Evolutionary conservation across 2,329 filamentous ascomycete genomes (phyloP), one percentile per base, ranked within the genome.

Genomic region (Aphanocladium album): DNA sequence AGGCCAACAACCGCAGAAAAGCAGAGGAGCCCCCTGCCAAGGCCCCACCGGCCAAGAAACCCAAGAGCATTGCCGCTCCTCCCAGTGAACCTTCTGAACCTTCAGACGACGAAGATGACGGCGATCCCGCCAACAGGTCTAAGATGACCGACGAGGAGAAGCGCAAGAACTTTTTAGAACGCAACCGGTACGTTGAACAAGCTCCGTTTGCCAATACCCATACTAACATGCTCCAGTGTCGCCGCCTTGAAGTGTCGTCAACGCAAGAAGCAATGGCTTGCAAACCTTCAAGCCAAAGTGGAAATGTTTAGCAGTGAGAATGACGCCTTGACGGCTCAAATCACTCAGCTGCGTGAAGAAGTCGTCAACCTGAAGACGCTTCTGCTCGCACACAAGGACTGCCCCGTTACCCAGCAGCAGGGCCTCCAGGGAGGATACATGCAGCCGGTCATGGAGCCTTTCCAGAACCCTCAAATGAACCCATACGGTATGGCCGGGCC

Each of bases 131-230:
- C 45, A 85, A 80, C 46, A 89, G 87, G 73, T 71, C 74, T 0
- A 97, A 96, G 80, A 96, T 97, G 91, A 97, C 93, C 0, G 95
- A 98, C 60, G 95, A 98, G 71, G 95, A 99, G 79, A 99, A 99
- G 80, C 85, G 95, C 46, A 96, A 96, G 78, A 99, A 98, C 73
- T 99, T 99, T 74, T 80, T 99, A 2, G 95, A 99, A 72, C 84
- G 95, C 30, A 99, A 99, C 74, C 87, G 93, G 93, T 96, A 85
- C 69, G 85, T 77, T 52, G 30, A 57, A 47, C 9, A 11, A 7
- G 52, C 8, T 30, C 11, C 16, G 14, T 11, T 41, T 14, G n/a
- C 7, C 63, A 16, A 39, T 30, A 8, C 17, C 60, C 23, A 49
- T 62, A 21, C 67, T 74, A 69, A 73, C 62, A 25, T 35, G 50